These are phyloP conservation scores for Trypanosoma congolense DNA, from an alignment of 208 protist species.

Conservation along the genomic window DNA sequence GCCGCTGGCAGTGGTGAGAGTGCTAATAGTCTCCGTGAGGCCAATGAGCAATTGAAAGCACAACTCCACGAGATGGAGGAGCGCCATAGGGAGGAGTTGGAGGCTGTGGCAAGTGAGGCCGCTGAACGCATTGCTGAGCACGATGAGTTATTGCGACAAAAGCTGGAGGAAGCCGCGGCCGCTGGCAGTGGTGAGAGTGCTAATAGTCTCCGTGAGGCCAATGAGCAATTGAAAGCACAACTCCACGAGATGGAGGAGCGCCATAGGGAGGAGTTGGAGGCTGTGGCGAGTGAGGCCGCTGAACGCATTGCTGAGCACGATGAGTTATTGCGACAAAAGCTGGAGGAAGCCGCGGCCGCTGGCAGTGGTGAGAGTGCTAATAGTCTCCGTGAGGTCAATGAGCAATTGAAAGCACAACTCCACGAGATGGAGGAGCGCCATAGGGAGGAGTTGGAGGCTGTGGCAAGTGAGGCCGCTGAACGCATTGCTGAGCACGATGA, in stretches of 20 bases:
- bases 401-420: background rate
- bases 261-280: background rate
- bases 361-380: background rate
- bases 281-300: background rate
- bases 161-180: background rate
- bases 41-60: background rate
- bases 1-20: background rate
- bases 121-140: conserved; percentile 5
- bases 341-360: background rate
- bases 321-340: conserved; percentile 2
- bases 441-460: background rate
- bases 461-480: background rate
- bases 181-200: background rate
- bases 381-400: background rate
- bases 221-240: background rate
- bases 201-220: background rate
- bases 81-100: background rate
- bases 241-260: background rate
- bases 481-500: conserved; percentile 8
- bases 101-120: background rate
- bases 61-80: background rate
- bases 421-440: background rate
- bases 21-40: background rate
- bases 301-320: conserved; percentile 7
- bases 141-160: conserved; percentile 3